Percentiles rank a stretch among this genome's conserved stretches.
phyloP scores from a whole-genome alignment of 169 alveolate species.

The Plasmodium falciparum region DNA sequence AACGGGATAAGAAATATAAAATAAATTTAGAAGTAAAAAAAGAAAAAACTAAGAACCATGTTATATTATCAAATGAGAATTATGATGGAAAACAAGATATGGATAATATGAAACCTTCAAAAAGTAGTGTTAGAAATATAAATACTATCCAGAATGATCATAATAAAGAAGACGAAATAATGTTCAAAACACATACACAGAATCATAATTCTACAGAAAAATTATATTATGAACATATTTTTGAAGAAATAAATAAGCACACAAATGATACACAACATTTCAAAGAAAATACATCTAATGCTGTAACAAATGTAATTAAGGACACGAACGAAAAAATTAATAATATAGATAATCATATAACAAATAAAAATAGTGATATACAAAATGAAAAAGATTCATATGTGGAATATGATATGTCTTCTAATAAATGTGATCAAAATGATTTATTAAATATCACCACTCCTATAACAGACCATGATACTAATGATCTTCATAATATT shows the following conservation, averaged over 20 bases:
- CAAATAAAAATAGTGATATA: background rate
- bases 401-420: too few species aligned
- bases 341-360: background rate
- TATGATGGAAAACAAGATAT: too few species aligned
- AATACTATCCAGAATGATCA: background rate
- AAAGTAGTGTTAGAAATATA: background rate
- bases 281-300: background rate
- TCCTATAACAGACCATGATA: too few species aligned
- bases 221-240: constrained; percentile 25
- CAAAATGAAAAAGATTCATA: background rate
- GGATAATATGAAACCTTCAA: background rate
- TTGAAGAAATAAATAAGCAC: constrained; percentile 7
- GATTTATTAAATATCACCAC: too few species aligned
- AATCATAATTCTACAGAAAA: background rate
- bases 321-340: background rate
- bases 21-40: too few species aligned
- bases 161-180: background rate
- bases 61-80: too few species aligned
- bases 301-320: background rate
- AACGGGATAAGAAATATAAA: too few species aligned
- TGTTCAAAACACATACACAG: background rate
- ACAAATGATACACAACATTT: background rate
- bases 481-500: too few species aligned
- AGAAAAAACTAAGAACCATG: too few species aligned
- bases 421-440: too few species aligned